A percentile compares a stretch with the other conserved stretches of the same genome.
Conservation (phyloP, 768 basidiomycete species). For the Boletellus emodensis region DNA sequence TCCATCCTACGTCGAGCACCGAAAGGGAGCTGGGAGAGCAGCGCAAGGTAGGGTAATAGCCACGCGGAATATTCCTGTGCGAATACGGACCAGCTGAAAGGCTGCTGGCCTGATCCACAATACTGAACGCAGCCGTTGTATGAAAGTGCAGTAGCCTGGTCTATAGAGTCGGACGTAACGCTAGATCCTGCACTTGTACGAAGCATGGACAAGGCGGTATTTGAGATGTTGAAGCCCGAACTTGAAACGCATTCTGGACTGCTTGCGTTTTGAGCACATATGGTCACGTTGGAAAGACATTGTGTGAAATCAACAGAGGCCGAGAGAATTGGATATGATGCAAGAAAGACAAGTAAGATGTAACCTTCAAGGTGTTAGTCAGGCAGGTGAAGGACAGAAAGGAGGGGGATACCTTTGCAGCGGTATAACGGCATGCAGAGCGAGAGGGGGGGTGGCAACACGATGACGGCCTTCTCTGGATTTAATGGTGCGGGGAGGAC, state of each 20-base stretch:
- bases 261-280: background rate
- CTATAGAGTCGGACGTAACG: background rate
- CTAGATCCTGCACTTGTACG: conserved; percentile 6
- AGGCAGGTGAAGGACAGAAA: background rate
- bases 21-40: conserved; percentile 49
- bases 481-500: background rate
- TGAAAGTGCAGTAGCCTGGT: conserved; percentile 8
- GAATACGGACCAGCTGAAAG: conserved; percentile 23
- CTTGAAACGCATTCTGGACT: conserved; percentile 4
- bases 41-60: conserved; percentile 47
- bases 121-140: background rate
- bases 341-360: background rate
- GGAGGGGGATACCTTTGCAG: conserved; percentile 1
- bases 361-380: conserved; percentile 1
- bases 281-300: conserved; percentile 9
- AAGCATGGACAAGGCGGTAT: conserved; percentile 13
- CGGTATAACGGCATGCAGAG: conserved; percentile 3
- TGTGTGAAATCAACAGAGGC: conserved; percentile 6
- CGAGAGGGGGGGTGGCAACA: background rate
- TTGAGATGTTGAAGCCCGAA: background rate
- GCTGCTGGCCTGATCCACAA: conserved; percentile 12
- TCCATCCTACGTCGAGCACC: conserved; percentile 38
- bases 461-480: background rate
- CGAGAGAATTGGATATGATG: background rate
- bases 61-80: conserved; percentile 40